phyloP scores from a whole-genome alignment of 164 flowering plant genomes.

The Chimonanthus praecox region DNA sequence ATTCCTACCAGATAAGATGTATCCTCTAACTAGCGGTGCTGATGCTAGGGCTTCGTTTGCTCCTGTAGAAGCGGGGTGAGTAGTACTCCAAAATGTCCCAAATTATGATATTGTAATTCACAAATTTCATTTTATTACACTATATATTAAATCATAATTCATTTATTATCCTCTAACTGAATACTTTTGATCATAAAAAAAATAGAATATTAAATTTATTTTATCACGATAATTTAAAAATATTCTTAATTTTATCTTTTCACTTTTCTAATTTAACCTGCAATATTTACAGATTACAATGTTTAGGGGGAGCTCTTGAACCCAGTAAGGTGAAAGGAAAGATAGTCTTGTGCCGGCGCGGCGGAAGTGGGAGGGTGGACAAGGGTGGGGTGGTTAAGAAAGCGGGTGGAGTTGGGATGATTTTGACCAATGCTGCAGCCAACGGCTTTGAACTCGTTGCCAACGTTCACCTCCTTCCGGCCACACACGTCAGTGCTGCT shows the following conservation, averaged over 20 bases:
- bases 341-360: slow-evolving; percentile 55
- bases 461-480: slow-evolving; percentile 50
- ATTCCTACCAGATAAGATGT: slow-evolving; percentile 20
- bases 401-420: slow-evolving; percentile 63
- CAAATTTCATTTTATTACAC: no score
- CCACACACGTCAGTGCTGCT: slow-evolving; percentile 31
- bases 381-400: slow-evolving; percentile 28
- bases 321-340: slow-evolving; percentile 49
- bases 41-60: slow-evolving; percentile 19
- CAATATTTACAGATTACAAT: slow-evolving; percentile 16
- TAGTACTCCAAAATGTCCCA: no score
- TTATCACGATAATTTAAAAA: no score
- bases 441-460: slow-evolving; percentile 31
- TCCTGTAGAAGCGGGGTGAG: no score
- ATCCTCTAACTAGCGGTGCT: slow-evolving; percentile 27
- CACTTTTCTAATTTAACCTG: not conserved
- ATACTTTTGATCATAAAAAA: no score
- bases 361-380: slow-evolving; percentile 30
- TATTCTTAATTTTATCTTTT: no score
- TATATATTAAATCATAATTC: no score
- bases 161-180: no score
- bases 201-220: no score
- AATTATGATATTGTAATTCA: no score
- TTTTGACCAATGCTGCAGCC: slow-evolving; percentile 33
- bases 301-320: slow-evolving; percentile 37